Evolutionary conservation across 352 stramenopile genomes (phyloP), one percentile per base, ranked within the genome.

Genomic region (Phytopythium litorale): DNA sequence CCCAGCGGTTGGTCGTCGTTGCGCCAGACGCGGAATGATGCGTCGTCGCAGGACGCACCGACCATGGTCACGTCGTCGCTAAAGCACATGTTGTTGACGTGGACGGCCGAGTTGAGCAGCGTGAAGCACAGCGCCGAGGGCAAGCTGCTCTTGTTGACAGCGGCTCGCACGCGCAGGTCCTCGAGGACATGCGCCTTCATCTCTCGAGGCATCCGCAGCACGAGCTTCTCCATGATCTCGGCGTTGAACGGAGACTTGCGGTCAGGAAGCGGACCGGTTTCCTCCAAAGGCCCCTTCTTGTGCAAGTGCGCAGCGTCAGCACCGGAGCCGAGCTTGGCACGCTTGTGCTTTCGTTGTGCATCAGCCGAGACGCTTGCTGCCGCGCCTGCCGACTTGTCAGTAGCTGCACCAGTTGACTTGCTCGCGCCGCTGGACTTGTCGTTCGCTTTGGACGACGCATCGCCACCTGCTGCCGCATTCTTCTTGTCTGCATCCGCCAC

Each of bases 31-130:
- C 83, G 83, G 53, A 92, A 91, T 1, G 85, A 89, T 4, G 70
- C 73, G 55, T 94, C 83, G 42, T 91, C 81, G 35, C 78, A 91
- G 5, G 79, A 81, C 21, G 79, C 81, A 19, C 83, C 85, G 1
- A 92, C 80, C 70, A 94, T 85, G 13, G 80, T 88, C 12, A 87
- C 83, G 37, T 91, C 79, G 46, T 89, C 74, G 40, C 80, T 94
- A 56, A 92, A 94, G 67, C 72, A 87, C 70, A 94, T 79, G 66
- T 92, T 91, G 70, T 88, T 94, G 50, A 92, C 73, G 48, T 92
- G 81, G 21, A 76, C 75, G 25, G 79, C 82, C n/a, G 86, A 78
- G 62, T 94, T 94, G 38, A 89, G 58, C 25, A 94, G 67, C 21
- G 86, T 91, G 63, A 91, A 93, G 62, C 84, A 92, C 51, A 94